phyloP scores from a whole-genome alignment of 805 yeast genomes.

The Dipodascus geniculatus region DNA sequence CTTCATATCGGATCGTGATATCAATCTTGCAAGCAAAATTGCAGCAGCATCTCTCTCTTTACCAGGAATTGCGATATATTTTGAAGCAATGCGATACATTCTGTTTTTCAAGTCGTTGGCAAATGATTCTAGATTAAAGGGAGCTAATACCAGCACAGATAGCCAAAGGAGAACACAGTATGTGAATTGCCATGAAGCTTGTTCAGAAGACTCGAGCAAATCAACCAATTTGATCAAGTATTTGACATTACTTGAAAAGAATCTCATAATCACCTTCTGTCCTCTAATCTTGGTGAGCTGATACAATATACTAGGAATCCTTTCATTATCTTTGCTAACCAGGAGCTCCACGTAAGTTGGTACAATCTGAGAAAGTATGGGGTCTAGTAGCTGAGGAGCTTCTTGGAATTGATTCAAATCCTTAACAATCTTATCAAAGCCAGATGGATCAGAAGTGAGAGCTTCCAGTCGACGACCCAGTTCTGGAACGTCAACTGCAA shows the following conservation, averaged over 20 bases:
- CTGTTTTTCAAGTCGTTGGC: conserved; percentile 21
- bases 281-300: conserved; percentile 55
- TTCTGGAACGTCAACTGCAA: neutral
- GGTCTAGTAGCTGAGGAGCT: conserved; percentile 18
- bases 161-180: conserved; percentile 60
- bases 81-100: conserved; percentile 28
- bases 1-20: conserved; percentile 37
- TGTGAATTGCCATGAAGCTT: conserved; percentile 33
- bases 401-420: conserved; percentile 18
- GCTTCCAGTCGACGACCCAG: neutral
- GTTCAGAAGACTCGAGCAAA: conserved; percentile 14
- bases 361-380: conserved; percentile 7
- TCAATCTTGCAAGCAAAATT: conserved; percentile 38
- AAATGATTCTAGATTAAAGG: conserved; percentile 47
- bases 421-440: neutral
- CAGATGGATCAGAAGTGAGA: neutral
- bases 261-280: conserved; percentile 44
- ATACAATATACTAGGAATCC: conserved; percentile 37
- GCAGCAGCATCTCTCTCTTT: conserved; percentile 47
- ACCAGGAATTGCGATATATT: conserved; percentile 35
- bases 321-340: neutral
- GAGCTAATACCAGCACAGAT: conserved; percentile 55
- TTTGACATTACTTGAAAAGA: conserved; percentile 48
- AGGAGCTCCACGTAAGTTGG: conserved; percentile 3
- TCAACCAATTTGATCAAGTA: conserved; percentile 31